phyloP scores from a whole-genome alignment of 208 protist species.

The Trypanosoma grayi region DNA sequence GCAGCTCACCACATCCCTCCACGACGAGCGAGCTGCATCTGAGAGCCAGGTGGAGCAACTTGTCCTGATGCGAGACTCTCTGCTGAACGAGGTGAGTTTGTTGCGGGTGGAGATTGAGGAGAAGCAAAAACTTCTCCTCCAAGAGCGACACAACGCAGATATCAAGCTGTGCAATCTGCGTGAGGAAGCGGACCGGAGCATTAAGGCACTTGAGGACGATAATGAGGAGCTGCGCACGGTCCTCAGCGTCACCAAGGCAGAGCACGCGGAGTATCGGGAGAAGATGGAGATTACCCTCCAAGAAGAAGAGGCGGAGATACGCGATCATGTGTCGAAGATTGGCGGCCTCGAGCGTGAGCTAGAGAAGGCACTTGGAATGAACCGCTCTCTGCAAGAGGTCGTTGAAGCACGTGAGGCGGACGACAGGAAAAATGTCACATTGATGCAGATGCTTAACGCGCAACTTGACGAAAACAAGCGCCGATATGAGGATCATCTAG shows the following conservation, averaged over 20 bases:
- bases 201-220: conserved; percentile 32
- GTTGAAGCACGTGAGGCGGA: conserved; percentile 69
- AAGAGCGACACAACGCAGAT: conserved; percentile 30
- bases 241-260: conserved; percentile 26
- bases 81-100: conserved; percentile 62
- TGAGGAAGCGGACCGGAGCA: conserved; percentile 36
- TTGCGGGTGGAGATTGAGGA: conserved; percentile 49
- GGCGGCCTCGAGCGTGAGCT: conserved; percentile 62
- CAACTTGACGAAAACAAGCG: conserved; percentile 78
- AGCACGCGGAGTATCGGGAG: conserved; percentile 44
- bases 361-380: conserved; percentile 68
- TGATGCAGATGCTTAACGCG: conserved; percentile 83
- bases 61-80: conserved; percentile 45
- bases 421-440: conserved; percentile 76
- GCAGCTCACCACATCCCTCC: conserved; percentile 33
- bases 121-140: conserved; percentile 29
- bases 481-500: conserved; percentile 53
- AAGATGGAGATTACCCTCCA: conserved; percentile 38
- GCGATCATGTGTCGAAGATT: conserved; percentile 39
- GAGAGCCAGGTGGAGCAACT: conserved; percentile 62
- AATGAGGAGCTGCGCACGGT: conserved; percentile 35
- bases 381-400: conserved; percentile 67
- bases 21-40: conserved; percentile 32
- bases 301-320: conserved; percentile 44
- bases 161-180: conserved; percentile 30